Conservation (phyloP, 352 stramenopile genomes). For the Pythium sukuiense region DNA sequence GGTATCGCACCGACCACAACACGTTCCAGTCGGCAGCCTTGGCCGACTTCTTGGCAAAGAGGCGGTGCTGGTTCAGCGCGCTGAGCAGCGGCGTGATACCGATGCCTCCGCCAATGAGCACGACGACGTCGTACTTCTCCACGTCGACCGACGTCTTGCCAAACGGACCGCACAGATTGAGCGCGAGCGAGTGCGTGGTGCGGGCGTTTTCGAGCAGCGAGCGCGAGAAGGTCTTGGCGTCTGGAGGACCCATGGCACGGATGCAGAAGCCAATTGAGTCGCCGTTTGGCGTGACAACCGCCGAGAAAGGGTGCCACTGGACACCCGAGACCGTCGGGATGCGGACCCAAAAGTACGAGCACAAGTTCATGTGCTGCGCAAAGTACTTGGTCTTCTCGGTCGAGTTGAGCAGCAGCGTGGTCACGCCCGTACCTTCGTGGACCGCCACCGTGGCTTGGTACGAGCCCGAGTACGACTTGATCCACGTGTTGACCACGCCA, state of each 20-base stretch:
- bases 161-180: slow-evolving; percentile 70
- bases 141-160: slow-evolving; percentile 64
- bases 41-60: slow-evolving; percentile 27
- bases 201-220: slow-evolving; percentile 45
- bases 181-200: slow-evolving; percentile 39
- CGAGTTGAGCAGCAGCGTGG: slow-evolving; percentile 56
- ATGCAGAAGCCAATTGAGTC: slow-evolving; percentile 83
- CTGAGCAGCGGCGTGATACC: slow-evolving; percentile 80
- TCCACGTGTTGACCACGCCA: slow-evolving; percentile 55
- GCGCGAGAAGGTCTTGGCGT: slow-evolving; percentile 46
- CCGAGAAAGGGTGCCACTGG: slow-evolving; percentile 84
- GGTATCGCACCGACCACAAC: slow-evolving; percentile 61
- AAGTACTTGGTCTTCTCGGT: slow-evolving; percentile 60
- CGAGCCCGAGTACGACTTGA: slow-evolving; percentile 40
- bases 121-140: slow-evolving; percentile 60
- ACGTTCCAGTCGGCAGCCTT: slow-evolving; percentile 53
- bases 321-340: slow-evolving; percentile 60
- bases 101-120: slow-evolving; percentile 70
- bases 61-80: slow-evolving; percentile 61
- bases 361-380: slow-evolving; percentile 52
- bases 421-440: slow-evolving; percentile 38
- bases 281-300: slow-evolving; percentile 65
- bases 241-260: slow-evolving; percentile 45
- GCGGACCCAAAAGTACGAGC: slow-evolving; percentile 79
- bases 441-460: slow-evolving; percentile 50